Evolutionary conservation across 2,329 filamentous ascomycete species (phyloP), one percentile per base, ranked within the genome.

Genomic region (Lecanicillium sp.): DNA sequence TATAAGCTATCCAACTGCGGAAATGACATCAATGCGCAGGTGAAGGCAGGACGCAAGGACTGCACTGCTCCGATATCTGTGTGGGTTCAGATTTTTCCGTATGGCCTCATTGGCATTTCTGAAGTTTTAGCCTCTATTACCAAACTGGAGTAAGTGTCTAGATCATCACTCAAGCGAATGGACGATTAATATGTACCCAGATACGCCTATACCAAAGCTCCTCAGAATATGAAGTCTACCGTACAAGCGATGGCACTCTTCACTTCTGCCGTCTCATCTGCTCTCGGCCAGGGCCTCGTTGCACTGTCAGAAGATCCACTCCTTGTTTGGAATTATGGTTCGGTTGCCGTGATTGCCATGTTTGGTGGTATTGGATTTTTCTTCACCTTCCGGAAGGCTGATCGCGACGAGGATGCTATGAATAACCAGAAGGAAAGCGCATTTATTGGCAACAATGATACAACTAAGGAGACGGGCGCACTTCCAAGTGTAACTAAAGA

Each of bases 221-320:
- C 86, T 8, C 75, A 75, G 59, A 88, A 87, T 67, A 89, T 90
- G 85, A 76, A 83, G 5, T 84, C 81, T 19, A 73, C 88, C 46
- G 81, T 90, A 12, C 74, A 75, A 56, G 77, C 79, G 6, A 72
- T 88, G 46, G 78, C 78, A 42, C 75, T 87, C 43, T 84, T 88
- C 67, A 84, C 79, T 68, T 81, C 76, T 35, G 83, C 84, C 42
- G 77, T 88, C 58, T 79, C 81, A 7, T 72, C 81, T 32, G 84
- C 84, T 29, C 68, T 89, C 19, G 81, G 81, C 1, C 81, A 88
- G 65, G 84, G 68, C 6, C 62, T 71, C 21, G 61, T 62, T 17
- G 57, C 59, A 20, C 61, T 72, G 21, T 61, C 67, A 20, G 59
- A 59, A 9, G 83, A 89, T 57, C 85, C 85, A 2, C 66, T 85